Percentiles rank a stretch among this genome's conserved stretches.
These are phyloP conservation scores for Prunus yedoensis DNA, from an alignment of 331 rosid species.

Conservation along the genomic window DNA sequence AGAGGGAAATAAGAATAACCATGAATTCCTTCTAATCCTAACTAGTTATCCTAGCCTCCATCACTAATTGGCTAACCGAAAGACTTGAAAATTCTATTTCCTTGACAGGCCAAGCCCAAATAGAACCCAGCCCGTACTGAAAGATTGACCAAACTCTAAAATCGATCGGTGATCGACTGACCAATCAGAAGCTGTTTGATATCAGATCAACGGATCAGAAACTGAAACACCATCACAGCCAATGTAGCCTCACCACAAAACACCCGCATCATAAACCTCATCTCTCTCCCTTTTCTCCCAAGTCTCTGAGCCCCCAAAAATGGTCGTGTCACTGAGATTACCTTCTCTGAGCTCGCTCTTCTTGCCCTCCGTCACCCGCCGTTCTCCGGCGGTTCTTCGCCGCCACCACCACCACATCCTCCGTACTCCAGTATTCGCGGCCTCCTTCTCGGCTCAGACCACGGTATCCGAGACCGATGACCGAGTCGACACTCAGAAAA, in stretches of 20 bases:
- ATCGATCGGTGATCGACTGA: too few species aligned
- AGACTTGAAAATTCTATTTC: too few species aligned
- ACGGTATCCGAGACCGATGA: slow-evolving; percentile 47
- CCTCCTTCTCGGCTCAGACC: slow-evolving; percentile 50
- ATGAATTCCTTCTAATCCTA: too few species aligned
- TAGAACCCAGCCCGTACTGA: too few species aligned
- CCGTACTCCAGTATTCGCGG: slow-evolving; percentile 25
- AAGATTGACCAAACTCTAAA: too few species aligned
- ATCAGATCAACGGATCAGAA: background rate
- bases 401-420: slow-evolving; percentile 16
- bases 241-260: background rate
- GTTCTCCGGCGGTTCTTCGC: slow-evolving; percentile 25
- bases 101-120: too few species aligned
- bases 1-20: too few species aligned
- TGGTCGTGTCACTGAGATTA: slow-evolving; percentile 55
- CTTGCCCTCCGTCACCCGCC: slow-evolving; percentile 41
- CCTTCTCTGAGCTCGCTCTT: slow-evolving; percentile 66
- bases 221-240: background rate
- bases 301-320: slow-evolving; percentile 16
- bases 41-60: too few species aligned
- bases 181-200: background rate
- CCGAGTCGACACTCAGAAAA: slow-evolving; percentile 52
- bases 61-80: too few species aligned
- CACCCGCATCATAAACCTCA: slow-evolving; percentile 6
- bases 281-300: background rate